Conservation (phyloP, 495 filamentous ascomycete species). For the Daldinia decipiens region DNA sequence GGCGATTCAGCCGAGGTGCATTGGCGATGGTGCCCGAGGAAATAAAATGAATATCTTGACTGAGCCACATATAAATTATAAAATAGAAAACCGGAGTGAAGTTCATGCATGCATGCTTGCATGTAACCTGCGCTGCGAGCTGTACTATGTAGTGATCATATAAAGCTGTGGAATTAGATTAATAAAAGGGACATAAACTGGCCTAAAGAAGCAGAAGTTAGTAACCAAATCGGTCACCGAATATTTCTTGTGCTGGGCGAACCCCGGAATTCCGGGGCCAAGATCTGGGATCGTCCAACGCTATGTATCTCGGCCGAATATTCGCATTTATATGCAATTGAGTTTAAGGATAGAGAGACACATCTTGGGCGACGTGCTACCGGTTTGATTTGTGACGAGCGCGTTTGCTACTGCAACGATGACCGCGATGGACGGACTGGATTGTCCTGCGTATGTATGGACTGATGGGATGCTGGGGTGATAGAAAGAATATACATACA, state of each 20-base stretch:
- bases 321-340: conserved; percentile 9
- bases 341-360: neutral
- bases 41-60: conserved; percentile 11
- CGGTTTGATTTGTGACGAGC: neutral
- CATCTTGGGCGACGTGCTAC: no score
- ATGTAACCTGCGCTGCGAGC: conserved; percentile 13
- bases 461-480: neutral
- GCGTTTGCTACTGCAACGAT: neutral
- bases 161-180: neutral
- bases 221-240: conserved; percentile 39
- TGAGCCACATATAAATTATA: conserved; percentile 23
- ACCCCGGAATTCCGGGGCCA: conserved; percentile 15
- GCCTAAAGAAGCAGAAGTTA: conserved; percentile 28
- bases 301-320: conserved; percentile 34
- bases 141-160: conserved; percentile 26
- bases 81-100: conserved; percentile 18
- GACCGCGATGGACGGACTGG: neutral
- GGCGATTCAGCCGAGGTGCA: conserved; percentile 37
- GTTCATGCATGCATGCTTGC: conserved; percentile 37
- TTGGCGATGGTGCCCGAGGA: conserved; percentile 21
- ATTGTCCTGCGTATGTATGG: no score
- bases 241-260: conserved; percentile 4
- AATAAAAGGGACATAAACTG: conserved; percentile 23
- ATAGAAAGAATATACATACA: conserved; percentile 17
- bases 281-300: conserved; percentile 7